phyloP scores from a whole-genome alignment of 257 asterid species.

The Nyctanthes arbortristis region DNA sequence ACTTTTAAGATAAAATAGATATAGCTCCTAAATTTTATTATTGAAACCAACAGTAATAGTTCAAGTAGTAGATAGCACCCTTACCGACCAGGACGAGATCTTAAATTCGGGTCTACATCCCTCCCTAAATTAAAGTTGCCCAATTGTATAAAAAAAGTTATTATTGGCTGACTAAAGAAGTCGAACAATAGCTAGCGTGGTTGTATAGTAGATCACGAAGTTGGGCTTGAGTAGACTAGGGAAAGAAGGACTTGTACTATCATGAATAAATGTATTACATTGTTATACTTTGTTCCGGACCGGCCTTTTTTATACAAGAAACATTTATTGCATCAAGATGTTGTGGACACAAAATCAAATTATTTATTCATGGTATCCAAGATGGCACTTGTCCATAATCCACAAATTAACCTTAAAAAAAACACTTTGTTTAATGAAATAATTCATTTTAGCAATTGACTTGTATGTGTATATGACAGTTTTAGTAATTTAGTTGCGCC shows the following conservation, averaged over 20 bases:
- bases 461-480: not conserved
- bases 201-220: too few species aligned
- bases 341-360: not conserved
- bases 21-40: too few species aligned
- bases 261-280: conserved; percentile 15
- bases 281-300: conserved; percentile 18
- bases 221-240: too few species aligned
- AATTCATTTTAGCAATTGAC: conserved; percentile 26
- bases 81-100: too few species aligned
- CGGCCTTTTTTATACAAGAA: not conserved
- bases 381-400: not conserved
- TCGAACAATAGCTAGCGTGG: too few species aligned
- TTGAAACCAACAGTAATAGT: too few species aligned
- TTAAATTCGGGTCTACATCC: too few species aligned
- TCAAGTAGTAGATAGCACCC: too few species aligned
- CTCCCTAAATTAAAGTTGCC: too few species aligned
- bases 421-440: not conserved
- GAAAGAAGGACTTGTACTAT: conserved; percentile 22
- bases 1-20: too few species aligned
- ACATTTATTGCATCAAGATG: not conserved
- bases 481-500: not conserved
- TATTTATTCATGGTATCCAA: conserved; percentile 7
- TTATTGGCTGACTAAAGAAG: too few species aligned
- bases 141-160: too few species aligned
- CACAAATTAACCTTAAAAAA: not conserved